A percentile compares a stretch with the other conserved stretches of the same genome.
Conservation (phyloP, 257 asterid genomes). For the Solanum chilense region DNA sequence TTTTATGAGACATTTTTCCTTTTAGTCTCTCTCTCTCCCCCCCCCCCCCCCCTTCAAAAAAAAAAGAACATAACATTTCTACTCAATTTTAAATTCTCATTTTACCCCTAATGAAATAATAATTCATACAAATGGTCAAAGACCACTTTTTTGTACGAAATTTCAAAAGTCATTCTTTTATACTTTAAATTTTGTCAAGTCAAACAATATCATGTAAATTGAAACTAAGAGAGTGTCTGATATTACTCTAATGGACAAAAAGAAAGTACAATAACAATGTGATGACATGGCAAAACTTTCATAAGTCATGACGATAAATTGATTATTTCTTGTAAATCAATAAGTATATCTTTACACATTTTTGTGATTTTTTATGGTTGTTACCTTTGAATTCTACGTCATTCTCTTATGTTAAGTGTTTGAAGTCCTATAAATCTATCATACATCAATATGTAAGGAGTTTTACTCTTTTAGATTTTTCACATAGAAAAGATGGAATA, state of each 20-base stretch:
- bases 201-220: too few species aligned
- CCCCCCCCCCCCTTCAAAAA: too few species aligned
- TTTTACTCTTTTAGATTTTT: background rate
- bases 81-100: too few species aligned
- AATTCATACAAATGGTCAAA: background rate
- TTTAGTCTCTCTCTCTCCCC: too few species aligned
- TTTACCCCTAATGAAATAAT: background rate
- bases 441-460: background rate
- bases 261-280: background rate
- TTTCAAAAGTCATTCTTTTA: too few species aligned
- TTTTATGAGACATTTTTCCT: background rate
- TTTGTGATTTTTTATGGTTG: background rate
- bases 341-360: background rate
- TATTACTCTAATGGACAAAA: background rate
- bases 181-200: background rate
- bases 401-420: background rate
- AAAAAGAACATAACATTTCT: background rate
- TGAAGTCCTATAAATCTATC: background rate
- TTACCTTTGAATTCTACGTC: background rate
- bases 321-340: background rate
- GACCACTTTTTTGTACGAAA: too few species aligned
- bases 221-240: too few species aligned
- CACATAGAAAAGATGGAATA: background rate
- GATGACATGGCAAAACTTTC: background rate
- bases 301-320: background rate